Base-by-base conservation (phyloP, 1,139 yeast species). In the Kurtzmaniella quercitrusa region DNA sequence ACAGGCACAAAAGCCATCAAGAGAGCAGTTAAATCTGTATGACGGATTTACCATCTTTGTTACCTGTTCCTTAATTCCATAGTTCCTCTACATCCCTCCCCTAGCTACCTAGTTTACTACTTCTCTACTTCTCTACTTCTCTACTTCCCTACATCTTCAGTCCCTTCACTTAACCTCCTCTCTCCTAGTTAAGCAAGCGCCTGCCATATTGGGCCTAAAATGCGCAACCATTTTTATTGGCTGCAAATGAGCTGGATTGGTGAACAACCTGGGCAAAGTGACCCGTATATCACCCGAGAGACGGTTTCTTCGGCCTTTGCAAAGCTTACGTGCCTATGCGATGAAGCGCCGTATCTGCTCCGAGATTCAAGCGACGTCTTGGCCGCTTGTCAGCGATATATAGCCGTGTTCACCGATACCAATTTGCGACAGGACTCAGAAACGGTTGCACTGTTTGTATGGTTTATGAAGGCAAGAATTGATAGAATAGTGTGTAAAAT, bases 281-380 rank as follows among this genome's bases (percentile, higher is more conserved):
- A 31, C 18, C 36, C 15, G 3, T 31, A 12, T 24, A 33, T 21
- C 8, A 41, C 44, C 14, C 17, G n/a, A 18, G 41, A 36, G 7
- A 40, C 38, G 14, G 18, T 38, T 8, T 41, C 44, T 23, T 41
- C 23, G 11, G 19, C 41, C 5, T 44, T 44, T 31, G 46, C 44
- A 11, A 44, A 44, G 21, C 14, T 44, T 2, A 38, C 46, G 4
- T 34, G 15, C 16, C 11, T 41, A 8, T 15, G 34, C 3, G 46
- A 44, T 36, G 46, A 44, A 14, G 44, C 40, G 2, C 46, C 46
- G 8, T 41, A 27, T 23, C 18, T 11, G 17, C 38, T 16, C 23
- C 12, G 16, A 11, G 40, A 36, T 2, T 16, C 44, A 16, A 21
- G 24, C 10, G 38, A 17, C 12, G 38, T 17, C 10, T 19, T 36